These are phyloP conservation scores for Lippia alba DNA, from an alignment of 305 asterid genomes.

Conservation along the genomic window DNA sequence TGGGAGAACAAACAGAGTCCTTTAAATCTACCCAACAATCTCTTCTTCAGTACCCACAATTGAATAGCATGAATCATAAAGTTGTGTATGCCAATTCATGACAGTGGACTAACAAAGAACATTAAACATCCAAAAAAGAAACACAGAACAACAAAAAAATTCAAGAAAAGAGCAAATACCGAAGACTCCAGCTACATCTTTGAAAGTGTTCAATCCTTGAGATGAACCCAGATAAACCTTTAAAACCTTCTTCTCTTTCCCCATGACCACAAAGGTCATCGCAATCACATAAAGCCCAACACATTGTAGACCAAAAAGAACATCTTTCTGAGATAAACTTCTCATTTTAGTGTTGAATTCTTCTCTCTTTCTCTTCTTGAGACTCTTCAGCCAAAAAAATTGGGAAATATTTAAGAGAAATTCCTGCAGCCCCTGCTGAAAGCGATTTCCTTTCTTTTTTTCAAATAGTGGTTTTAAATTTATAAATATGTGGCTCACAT, in stretches of 20 bases:
- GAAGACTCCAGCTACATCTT: constrained; percentile 66
- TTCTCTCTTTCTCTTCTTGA: background rate
- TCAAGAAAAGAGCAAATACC: constrained; percentile 38
- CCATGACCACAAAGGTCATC: constrained; percentile 15
- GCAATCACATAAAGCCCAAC: constrained; percentile 6
- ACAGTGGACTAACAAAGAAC: background rate
- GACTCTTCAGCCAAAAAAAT: constrained; percentile 2
- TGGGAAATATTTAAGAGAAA: background rate
- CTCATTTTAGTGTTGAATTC: background rate
- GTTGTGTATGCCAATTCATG: no score
- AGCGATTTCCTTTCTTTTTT: constrained; percentile 1
- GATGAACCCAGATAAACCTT: constrained; percentile 40
- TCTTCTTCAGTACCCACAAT: no score
- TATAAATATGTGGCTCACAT: constrained; percentile 13
- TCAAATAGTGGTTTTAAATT: background rate
- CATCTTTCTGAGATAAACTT: constrained; percentile 9
- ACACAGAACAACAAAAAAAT: background rate
- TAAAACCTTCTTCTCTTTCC: background rate
- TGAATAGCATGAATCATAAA: no score
- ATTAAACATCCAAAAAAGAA: background rate
- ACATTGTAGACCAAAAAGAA: background rate
- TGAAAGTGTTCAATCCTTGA: constrained; percentile 37
- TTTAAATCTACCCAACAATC: no score
- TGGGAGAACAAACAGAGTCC: no score
- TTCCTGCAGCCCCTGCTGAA: constrained; percentile 3